phyloP scores from a whole-genome alignment of 208 protist species.

The Tritrichomonas musculus region DNA sequence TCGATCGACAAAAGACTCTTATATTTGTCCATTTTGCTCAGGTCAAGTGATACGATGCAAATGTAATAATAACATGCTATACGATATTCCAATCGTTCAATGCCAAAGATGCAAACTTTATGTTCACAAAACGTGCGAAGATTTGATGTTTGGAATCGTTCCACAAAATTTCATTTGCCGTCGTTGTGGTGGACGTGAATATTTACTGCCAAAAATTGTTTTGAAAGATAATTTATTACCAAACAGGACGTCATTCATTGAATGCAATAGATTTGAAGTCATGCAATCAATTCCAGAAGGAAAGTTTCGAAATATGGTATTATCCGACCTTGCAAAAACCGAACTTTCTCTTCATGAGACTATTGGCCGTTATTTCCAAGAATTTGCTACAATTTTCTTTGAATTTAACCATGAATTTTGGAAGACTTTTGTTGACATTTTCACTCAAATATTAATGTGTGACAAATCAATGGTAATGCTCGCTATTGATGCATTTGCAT shows the following conservation, averaged over 20 bases:
- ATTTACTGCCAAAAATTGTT: neutral
- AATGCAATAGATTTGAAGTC: neutral
- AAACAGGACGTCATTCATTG: neutral
- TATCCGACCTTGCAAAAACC: neutral
- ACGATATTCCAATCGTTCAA: neutral
- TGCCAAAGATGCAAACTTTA: constrained; percentile 15
- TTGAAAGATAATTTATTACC: neutral
- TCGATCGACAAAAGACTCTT: neutral
- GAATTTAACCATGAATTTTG: neutral
- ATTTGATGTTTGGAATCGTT: neutral
- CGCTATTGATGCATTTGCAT: neutral
- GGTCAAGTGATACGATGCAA: neutral
- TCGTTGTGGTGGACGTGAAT: neutral
- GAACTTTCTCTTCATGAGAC: neutral
- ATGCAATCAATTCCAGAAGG: neutral
- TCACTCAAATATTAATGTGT: neutral
- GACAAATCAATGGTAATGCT: neutral
- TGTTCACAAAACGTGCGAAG: neutral
- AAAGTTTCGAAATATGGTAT: neutral
- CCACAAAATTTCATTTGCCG: neutral
- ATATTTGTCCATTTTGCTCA: neutral
- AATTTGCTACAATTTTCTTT: neutral
- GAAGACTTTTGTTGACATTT: neutral
- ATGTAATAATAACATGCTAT: neutral
- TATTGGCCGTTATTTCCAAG: neutral